Conservation (phyloP, 2,329 filamentous ascomycete genomes). For the Pseudopithomyces maydicus region DNA sequence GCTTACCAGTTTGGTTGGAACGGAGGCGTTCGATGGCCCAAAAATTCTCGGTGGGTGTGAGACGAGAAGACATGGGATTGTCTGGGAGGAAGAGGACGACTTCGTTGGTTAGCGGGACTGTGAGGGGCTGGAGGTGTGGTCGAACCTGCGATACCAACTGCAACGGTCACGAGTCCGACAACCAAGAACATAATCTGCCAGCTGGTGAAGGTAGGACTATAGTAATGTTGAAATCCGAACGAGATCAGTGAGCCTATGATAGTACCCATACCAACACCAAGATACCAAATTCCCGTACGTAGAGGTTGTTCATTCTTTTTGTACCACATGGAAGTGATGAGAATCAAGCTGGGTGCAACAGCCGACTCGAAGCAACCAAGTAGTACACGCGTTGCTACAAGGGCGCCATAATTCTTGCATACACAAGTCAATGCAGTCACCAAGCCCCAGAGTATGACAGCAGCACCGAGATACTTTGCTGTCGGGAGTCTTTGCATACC, state of each 20-base stretch:
- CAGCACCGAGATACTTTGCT: constrained; percentile 57
- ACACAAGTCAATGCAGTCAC: constrained; percentile 56
- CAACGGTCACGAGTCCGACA: constrained; percentile 47
- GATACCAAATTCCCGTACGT: constrained; percentile 49
- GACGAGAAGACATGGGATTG: constrained; percentile 29
- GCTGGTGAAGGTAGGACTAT: constrained; percentile 57
- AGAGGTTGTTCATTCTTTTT: constrained; percentile 66
- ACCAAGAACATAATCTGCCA: constrained; percentile 73
- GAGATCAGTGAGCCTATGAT: constrained; percentile 62
- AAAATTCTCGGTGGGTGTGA: constrained; percentile 23
- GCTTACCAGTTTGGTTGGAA: constrained; percentile 52
- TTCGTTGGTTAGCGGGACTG: too few species aligned
- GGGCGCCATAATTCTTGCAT: constrained; percentile 54
- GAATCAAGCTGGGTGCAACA: constrained; percentile 61
- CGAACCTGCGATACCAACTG: constrained; percentile 30
- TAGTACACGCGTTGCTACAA: constrained; percentile 57
- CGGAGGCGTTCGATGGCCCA: constrained; percentile 48
- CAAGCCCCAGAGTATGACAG: constrained; percentile 53
- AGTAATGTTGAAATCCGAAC: constrained; percentile 62
- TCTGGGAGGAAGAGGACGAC: constrained; percentile 63
- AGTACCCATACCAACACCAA: constrained; percentile 59
- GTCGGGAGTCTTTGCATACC: constrained; percentile 60
- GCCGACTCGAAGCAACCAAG: constrained; percentile 59
- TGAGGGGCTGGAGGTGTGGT: too few species aligned
- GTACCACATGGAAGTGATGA: constrained; percentile 71